Evolutionary conservation across 169 alveolate genomes (phyloP), one percentile per base, ranked within the genome.

Genomic region (Babesia gibsoni): DNA sequence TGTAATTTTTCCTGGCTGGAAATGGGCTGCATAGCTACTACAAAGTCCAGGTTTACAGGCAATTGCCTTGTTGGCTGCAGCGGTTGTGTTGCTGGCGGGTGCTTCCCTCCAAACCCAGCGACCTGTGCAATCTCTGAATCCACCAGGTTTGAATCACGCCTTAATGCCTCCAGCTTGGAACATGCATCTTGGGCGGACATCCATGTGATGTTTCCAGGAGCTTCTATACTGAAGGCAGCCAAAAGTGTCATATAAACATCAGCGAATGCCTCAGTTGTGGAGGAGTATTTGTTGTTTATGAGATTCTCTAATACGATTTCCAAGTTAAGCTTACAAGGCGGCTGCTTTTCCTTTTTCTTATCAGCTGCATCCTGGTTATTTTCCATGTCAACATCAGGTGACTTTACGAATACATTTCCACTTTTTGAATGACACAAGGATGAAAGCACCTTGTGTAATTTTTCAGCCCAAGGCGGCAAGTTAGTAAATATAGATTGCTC

Each of bases 121-220:
- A 72, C 58, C 30, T 48, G 67, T 23, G 78, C 48, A 29, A 29
- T 39, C 72, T 77, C 80, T 9, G 86, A 67, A 43, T 77, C 86
- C 8, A 36, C 37, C 20, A 77, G 59, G 12, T 63, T 56, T 33
- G 56, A 35, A 4, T 52, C 68, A 30, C 56, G 56, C 4, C 86
- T 32, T 49, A 77, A 39, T 9, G 42, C 58, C 16, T 77, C 75
- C 29, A 77, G 67, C 61, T 54, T 65, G 49, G 33, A 36, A 10
- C 79, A 77, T 29, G 65, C 74, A 33, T 77, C 86, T 36, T 67
- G 86, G 1, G 86, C 72, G n/a, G 50, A 45, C 83, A 79, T 67
- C 88, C 88, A 79, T 16, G 57, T 52, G 30, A 2, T 23, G 16
- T 67, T 79, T 8, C 88, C 88, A 7, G 88, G 88, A 0, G 25